A percentile compares a stretch with the other conserved stretches of the same genome.
Evolutionary conservation across 192 early-diverging fungal genomes (phyloP).

Genomic region (Umbelopsis vinacea): DNA sequence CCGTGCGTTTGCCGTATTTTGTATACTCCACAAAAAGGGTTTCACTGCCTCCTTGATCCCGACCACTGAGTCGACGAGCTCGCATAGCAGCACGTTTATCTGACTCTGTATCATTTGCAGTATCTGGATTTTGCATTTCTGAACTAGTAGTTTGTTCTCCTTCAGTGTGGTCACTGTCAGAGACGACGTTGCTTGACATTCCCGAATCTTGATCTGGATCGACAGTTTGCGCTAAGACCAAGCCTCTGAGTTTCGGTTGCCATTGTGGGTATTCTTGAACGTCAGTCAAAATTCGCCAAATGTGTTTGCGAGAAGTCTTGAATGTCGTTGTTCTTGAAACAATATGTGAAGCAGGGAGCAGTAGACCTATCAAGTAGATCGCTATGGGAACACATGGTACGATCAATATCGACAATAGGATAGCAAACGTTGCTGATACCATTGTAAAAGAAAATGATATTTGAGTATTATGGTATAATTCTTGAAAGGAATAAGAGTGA

Average conservation of each 20-base stretch:
- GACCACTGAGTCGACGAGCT: slow-evolving; percentile 11
- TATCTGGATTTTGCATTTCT: not conserved
- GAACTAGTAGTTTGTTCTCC: not conserved
- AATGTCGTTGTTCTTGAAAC: slow-evolving; percentile 25
- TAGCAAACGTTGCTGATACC: slow-evolving; percentile 10
- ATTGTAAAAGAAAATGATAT: not conserved
- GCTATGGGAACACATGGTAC: slow-evolving; percentile 33
- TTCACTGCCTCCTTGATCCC: slow-evolving; percentile 13
- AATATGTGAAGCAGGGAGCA: slow-evolving; percentile 33
- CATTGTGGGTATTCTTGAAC: slow-evolving; percentile 31
- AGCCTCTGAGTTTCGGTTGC: slow-evolving; percentile 30
- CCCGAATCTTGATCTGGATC: not conserved
- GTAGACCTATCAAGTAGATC: slow-evolving; percentile 32
- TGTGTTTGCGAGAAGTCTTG: slow-evolving; percentile 17
- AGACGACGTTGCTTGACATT: not conserved
- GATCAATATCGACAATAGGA: slow-evolving; percentile 20
- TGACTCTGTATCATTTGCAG: slow-evolving; percentile 5
- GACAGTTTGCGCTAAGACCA: slow-evolving; percentile 6
- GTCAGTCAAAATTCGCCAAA: slow-evolving; percentile 33
- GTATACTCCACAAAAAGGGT: slow-evolving; percentile 31
- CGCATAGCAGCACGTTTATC: slow-evolving; percentile 13
- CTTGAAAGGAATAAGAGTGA: not conserved
- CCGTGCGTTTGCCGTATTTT: slow-evolving; percentile 25
- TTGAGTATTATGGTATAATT: slow-evolving; percentile 1
- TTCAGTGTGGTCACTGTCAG: slow-evolving; percentile 2